phyloP scores from a whole-genome alignment of 495 filamentous ascomycete species.

The Tuber magnatum region DNA sequence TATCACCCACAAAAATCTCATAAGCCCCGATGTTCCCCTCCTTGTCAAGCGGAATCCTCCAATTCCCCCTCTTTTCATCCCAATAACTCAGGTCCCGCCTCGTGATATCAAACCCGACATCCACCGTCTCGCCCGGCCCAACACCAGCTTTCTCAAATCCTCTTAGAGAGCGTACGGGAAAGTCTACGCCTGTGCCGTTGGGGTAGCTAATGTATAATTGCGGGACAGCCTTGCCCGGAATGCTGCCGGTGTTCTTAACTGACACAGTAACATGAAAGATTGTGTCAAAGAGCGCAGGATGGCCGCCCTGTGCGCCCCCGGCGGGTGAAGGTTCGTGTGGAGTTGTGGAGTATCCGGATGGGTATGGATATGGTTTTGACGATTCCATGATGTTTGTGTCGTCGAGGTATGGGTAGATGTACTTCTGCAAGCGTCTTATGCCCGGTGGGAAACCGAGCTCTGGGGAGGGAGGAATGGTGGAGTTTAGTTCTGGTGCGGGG shows the following conservation, averaged over 20 bases:
- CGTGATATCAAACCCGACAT: conserved; percentile 63
- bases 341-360: conserved; percentile 57
- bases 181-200: conserved; percentile 50
- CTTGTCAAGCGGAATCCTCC: conserved; percentile 57
- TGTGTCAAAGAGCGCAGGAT: conserved; percentile 70
- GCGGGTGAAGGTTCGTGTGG: conserved; percentile 55
- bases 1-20: conserved; percentile 52
- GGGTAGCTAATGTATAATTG: conserved; percentile 81
- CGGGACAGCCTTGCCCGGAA: conserved; percentile 63
- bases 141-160: conserved; percentile 72
- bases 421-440: conserved; percentile 65
- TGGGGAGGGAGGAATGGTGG: conserved; percentile 50
- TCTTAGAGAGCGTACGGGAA: conserved; percentile 67
- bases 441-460: conserved; percentile 59
- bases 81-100: conserved; percentile 81
- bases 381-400: conserved; percentile 50
- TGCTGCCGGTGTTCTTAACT: conserved; percentile 62
- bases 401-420: conserved; percentile 80
- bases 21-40: conserved; percentile 48
- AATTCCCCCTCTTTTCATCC: conserved; percentile 71
- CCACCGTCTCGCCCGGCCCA: conserved; percentile 50
- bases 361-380: conserved; percentile 58
- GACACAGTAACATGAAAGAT: conserved; percentile 57
- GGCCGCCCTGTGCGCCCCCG: conserved; percentile 75
- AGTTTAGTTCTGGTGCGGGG: conserved; percentile 59